Base-by-base conservation (phyloP, 1,139 yeast species). In the Yamadazyma taylorii region DNA sequence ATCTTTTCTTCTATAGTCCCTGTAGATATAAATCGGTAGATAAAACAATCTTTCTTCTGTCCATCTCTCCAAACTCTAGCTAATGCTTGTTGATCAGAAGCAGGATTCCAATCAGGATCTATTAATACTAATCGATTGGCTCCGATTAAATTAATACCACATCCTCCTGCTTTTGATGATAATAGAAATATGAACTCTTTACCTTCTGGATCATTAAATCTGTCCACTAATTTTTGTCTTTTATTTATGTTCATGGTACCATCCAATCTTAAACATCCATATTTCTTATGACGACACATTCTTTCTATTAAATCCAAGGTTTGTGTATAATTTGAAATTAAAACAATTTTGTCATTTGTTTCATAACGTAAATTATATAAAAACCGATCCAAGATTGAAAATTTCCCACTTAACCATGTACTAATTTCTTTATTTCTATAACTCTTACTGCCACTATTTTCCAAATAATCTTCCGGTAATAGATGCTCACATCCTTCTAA, bases 11-110 rank as follows among this genome's bases (percentile, higher is more conserved):
- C 98, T 38, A 92, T 92, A 0, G 97, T 81, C 16, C 98, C 98
- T 0, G 97, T 90, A 10, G 95, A 78, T 42, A 92, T 90, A 50
- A 92, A 89, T 50, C 98, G 72, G 58, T 92, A 92, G 36, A 92
- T 94, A 55, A 85, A 92, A 64, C 98, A 92, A 60, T 87, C 96
- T 61, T 92, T 92, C 72, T 87, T 90, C 56, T 92, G 98, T 0
- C 98, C 98, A 64, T 92, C 98, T 70, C 98, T 83, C 98, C 98
- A 92, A 3, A 92, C 96, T 60, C 98, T 78, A 0, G 98, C 98
- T 43, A 92, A 70, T 0, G 98, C 98, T 63, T 92, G 98, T 58
- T 92, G 98, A 58, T 92, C 98, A 2, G 97, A 85, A 0, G 98
- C 98, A 0, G 98, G 98, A 53, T 92, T 92, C 98, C 98, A 92